Evolutionary conservation across 108 stramenopile genomes (phyloP), one percentile per base, ranked within the genome.

Genomic region (Pseudonitzschia delicatissima): DNA sequence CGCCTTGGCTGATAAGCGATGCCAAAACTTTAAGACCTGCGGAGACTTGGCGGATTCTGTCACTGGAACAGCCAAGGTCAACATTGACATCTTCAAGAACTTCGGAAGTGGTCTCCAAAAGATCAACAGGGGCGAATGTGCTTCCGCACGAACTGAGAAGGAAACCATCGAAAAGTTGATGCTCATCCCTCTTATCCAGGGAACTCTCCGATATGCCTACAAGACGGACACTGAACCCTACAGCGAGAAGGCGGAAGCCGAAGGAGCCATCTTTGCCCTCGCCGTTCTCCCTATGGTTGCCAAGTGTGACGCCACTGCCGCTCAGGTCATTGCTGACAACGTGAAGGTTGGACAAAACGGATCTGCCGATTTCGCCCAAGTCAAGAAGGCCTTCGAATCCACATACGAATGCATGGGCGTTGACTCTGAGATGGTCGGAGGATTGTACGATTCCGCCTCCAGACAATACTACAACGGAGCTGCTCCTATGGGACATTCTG

Each of bases 171-270:
- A 73, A 11, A 34, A 77, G 9, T 55, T 82, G 62, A 86, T 88
- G 86, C 73, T 79, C 8, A 60, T 92, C 13, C 87, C 91, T 13
- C 52, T 92, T 23, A 74, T 92, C 42, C 91, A 92, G 58, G 84
- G 84, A 0, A 49, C 84, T 1, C 57, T 89, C 23, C 72, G 75
- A 4, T 85, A 77, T 69, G 83, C 87, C 5, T 82, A 79, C 53
- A 57, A 53, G 18, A 34, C 29, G 7, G 44, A 45, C 5, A 60
- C 61, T 20, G 71, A 78, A 26, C 62, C 55, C 21, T 73, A 72
- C 18, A 77, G 62, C 0, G 84, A 87, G 61, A 84, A 86, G 63
- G 78, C 68, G 25, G 57, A 71, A n/a, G 84, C 86, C 5, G 77
- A 81, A 40, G 86, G 84, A 47, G 87, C 84, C 15, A 67, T 69